Evolutionary conservation across 1,284 basidiomycete species (phyloP).

Genomic region (Blastosporella zonata): DNA sequence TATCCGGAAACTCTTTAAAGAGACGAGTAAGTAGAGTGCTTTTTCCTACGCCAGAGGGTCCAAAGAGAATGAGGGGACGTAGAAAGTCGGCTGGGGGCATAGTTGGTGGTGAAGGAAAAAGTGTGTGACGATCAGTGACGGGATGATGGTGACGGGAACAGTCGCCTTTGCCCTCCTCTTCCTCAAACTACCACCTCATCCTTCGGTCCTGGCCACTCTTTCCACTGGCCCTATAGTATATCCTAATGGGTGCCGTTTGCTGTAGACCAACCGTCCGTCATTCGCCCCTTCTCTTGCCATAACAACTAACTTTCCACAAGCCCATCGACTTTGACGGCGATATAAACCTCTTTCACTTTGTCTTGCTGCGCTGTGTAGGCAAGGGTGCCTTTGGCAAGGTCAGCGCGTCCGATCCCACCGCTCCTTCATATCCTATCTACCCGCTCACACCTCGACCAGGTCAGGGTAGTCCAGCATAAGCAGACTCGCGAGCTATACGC

Average conservation of each 20-base stretch:
- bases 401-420: conserved; percentile 18
- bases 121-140: conserved; percentile 9
- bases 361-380: conserved; percentile 90
- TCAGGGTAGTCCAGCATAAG: conserved; percentile 98
- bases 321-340: conserved; percentile 98
- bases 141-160: conserved; percentile 10
- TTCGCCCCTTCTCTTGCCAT: conserved; percentile 1
- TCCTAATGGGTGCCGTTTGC: conserved; percentile 77
- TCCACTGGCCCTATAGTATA: conserved; percentile 20
- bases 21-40: conserved; percentile 87
- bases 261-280: conserved; percentile 71
- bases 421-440: conserved; percentile 3
- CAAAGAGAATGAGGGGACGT: conserved; percentile 42
- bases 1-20: conserved; percentile 79
- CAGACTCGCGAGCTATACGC: conserved; percentile 94
- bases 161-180: not conserved
- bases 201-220: conserved; percentile 1
- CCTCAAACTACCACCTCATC: not conserved
- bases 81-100: conserved; percentile 37
- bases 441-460: conserved; percentile 44
- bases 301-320: conserved; percentile 40
- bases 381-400: conserved; percentile 99
- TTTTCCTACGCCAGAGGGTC: conserved; percentile 87
- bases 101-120: not conserved
- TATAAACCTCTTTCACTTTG: conserved; percentile 96